Evolutionary conservation across 148 eudicot genomes (phyloP), one percentile per base, ranked within the genome.

Genomic region (Rhododendron ovatum): DNA sequence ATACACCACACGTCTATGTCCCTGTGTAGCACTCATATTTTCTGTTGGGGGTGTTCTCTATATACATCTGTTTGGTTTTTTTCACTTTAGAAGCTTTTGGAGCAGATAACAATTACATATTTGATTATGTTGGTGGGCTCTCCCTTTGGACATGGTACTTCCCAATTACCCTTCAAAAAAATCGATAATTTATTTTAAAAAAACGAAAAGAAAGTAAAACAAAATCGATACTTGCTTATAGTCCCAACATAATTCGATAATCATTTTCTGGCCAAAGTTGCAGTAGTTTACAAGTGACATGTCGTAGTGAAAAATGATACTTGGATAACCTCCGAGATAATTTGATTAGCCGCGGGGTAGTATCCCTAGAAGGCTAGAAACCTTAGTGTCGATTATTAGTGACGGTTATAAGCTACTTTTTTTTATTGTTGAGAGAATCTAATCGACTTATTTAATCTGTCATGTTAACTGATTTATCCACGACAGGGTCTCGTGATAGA

Each of bases 401-500:
- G 53, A 12, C 15, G 2, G 53, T 50, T 50, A 50, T 10, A 50
- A 50, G 20, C 65, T 51, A 1, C n/a, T 1, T 33, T 28, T 28
- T 30, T 53, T 9, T 53, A 0, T 53, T 3, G 13, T 20, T 18
- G 35, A 35, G 43, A 18, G 5, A 10, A 67, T 69, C 7, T 30
- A 30, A 71, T 71, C 39, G 14, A 69, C 75, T 11, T 69, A 28
- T 12, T 69, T 5, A 71, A 71, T 28, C 13, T 71, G 76, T 35
- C 35, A 55, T 82, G 24, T 22, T 10, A 35, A 30, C 39, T 61
- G 57, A 63, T 12, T 74, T 51, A 67, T 69, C 28, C 14, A 74
- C 83, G 67, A 80, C 71, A 96, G 99, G 99, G 99, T 55, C 83
- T 90, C 78, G 93, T 95, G 76, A 86, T 96, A 15, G 88, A 89